Evolutionary conservation across 2,329 filamentous ascomycete species (phyloP).

Genomic region (Clonostachys chloroleuca): DNA sequence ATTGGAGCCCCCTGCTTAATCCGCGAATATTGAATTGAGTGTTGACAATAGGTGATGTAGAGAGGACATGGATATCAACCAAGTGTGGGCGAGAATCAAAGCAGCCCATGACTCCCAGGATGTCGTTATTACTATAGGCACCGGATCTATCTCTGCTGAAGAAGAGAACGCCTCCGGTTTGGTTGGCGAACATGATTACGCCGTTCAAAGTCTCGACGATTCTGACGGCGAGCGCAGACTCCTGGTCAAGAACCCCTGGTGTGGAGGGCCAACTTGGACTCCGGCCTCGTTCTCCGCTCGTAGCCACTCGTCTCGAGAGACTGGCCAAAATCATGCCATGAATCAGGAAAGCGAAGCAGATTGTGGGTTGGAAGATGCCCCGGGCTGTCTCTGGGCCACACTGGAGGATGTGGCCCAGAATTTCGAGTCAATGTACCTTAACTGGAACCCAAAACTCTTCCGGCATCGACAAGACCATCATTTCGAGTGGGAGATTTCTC

Average conservation of each 20-base stretch:
- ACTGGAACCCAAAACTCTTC: slow-evolving; percentile 92
- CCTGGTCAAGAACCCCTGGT: slow-evolving; percentile 95
- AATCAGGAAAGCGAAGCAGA: neutral
- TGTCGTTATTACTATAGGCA: slow-evolving; percentile 86
- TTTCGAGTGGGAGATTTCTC: slow-evolving; percentile 72
- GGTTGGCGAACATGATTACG: slow-evolving; percentile 90
- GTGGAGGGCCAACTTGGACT: slow-evolving; percentile 72
- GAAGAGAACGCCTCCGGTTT: slow-evolving; percentile 81
- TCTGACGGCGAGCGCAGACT: slow-evolving; percentile 59
- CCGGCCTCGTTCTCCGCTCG: slow-evolving; percentile 24
- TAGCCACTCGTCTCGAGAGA: slow-evolving; percentile 1
- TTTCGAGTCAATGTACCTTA: slow-evolving; percentile 94
- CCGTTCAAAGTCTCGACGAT: slow-evolving; percentile 73
- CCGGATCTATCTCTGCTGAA: slow-evolving; percentile 70
- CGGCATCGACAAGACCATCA: slow-evolving; percentile 80
- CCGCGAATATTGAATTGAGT: neutral
- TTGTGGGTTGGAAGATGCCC: slow-evolving; percentile 5
- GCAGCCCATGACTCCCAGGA: slow-evolving; percentile 73
- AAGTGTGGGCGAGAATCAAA: slow-evolving; percentile 74
- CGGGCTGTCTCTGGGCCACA: slow-evolving; percentile 92
- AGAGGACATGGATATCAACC: slow-evolving; percentile 71
- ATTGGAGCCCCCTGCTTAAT: slow-evolving; percentile 5
- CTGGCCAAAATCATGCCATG: neutral
- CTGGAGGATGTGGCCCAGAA: slow-evolving; percentile 84
- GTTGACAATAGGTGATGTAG: slow-evolving; percentile 29